Base-by-base conservation (phyloP, 352 stramenopile species). In the Thraustochytrium sp. region DNA sequence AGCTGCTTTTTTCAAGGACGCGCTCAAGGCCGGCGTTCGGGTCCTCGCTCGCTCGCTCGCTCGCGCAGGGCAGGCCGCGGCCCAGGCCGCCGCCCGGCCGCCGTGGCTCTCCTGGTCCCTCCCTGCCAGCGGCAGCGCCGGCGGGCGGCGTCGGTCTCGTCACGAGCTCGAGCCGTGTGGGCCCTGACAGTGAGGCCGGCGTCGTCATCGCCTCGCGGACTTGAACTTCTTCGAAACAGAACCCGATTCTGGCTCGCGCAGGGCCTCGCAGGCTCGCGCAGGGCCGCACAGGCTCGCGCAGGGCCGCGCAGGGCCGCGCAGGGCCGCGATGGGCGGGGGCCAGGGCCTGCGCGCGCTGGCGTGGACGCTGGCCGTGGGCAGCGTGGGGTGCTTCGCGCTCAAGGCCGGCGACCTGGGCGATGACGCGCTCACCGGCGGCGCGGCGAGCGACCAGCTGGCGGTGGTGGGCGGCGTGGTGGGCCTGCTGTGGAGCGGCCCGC, bases 321-420 rank as follows among this genome's bases (percentile, higher is more conserved):
- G 36, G 21, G 26, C 5, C 54, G 54, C 54, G 5, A 21, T 23
- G 55, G 5, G 5, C 55, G 5, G 63, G 55, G 26, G 5, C 26
- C 26, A 62, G 13, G 31, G 5, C 55, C 26, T 80, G 3, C 46
- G 68, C 46, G 51, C 46, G 23, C 31, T 44, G 29, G 53, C 48
- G 23, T 80, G 68, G 68, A 23, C 42, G 0, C 68, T 80, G n/a
- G 68, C 68, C 16, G 23, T 68, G 21, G 34, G 26, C 42, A 75
- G 44, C 18, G 68, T 80, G 37, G 68, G 68, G 1, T 80, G 68
- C 26, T 80, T 65, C n/a, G 48, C 68, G 46, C n/a, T 80, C 0
- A 44, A 18, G 21, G 68, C 76, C 34, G 48, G 31, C 3, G 48
- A 44, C 68, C 8, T 64, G 16, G 42, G 29, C 46, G 23, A 13